Percentiles rank a stretch among this genome's conserved stretches.
Conservation (phyloP, 768 basidiomycete species). For the Lactarius tabidus region DNA sequence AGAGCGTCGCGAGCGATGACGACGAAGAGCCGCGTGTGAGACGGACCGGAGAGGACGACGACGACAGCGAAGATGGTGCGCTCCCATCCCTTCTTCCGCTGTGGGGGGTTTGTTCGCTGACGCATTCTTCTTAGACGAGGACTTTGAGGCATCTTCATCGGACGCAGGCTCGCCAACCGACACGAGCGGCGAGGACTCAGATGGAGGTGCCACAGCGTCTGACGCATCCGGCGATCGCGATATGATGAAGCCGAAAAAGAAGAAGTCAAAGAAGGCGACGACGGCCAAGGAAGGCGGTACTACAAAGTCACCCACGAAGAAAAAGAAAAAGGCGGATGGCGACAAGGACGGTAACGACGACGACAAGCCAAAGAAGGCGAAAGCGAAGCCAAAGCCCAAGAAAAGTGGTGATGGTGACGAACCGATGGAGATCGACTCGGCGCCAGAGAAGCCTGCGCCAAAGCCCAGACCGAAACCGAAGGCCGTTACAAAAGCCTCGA, state of each 20-base stretch:
- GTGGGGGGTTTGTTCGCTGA: constrained; percentile 20
- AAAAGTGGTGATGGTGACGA: constrained; percentile 38
- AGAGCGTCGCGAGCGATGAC: constrained; percentile 71
- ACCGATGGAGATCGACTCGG: constrained; percentile 39
- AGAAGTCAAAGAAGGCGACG: constrained; percentile 42
- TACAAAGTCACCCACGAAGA: constrained; percentile 30
- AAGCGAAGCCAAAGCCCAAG: constrained; percentile 49
- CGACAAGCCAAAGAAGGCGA: constrained; percentile 39
- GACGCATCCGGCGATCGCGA: constrained; percentile 80
- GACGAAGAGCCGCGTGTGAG: constrained; percentile 52
- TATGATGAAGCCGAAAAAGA: constrained; percentile 42
- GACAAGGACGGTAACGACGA: constrained; percentile 34
- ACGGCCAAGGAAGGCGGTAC: constrained; percentile 38
- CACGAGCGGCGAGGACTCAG: constrained; percentile 59
- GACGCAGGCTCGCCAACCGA: constrained; percentile 88
- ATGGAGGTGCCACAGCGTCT: constrained; percentile 67
- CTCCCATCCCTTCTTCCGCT: background rate
- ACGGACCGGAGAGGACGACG: constrained; percentile 54
- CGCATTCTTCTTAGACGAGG: constrained; percentile 58
- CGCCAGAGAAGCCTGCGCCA: constrained; percentile 22
- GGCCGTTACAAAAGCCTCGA: constrained; percentile 38
- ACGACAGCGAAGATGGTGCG: constrained; percentile 72
- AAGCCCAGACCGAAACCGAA: constrained; percentile 43
- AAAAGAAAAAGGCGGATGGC: constrained; percentile 34
- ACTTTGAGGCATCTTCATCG: constrained; percentile 82